These are phyloP conservation scores for Yamadazyma blattariae DNA, from an alignment of 1,139 yeast genomes.

Conservation along the genomic window DNA sequence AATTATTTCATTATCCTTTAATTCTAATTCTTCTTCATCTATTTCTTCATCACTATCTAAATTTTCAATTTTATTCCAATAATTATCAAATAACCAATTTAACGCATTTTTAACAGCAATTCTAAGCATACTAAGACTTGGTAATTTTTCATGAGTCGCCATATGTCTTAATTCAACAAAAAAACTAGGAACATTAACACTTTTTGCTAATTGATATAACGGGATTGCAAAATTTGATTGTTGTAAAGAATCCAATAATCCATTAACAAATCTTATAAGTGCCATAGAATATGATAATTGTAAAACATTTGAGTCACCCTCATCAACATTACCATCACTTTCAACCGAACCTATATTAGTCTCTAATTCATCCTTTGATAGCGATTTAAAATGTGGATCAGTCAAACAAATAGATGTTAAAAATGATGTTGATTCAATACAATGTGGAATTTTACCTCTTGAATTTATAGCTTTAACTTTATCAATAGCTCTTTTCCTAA, in stretches of 20 bases:
- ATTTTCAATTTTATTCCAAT: constrained; percentile 57
- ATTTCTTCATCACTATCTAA: constrained; percentile 23
- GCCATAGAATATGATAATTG: constrained; percentile 72
- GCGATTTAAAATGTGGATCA: constrained; percentile 32
- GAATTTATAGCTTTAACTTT: constrained; percentile 45
- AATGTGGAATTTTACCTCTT: constrained; percentile 46
- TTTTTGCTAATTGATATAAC: constrained; percentile 67
- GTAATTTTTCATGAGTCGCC: constrained; percentile 87
- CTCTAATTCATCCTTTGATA: constrained; percentile 6
- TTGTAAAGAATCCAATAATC: constrained; percentile 84
- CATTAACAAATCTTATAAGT: constrained; percentile 84
- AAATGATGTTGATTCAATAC: constrained; percentile 55
- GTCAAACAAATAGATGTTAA: constrained; percentile 52
- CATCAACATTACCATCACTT: not conserved
- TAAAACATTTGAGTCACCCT: constrained; percentile 25
- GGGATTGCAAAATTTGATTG: constrained; percentile 79
- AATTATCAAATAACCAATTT: constrained; percentile 70
- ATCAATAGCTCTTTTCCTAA: constrained; percentile 31
- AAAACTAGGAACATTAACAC: constrained; percentile 67
- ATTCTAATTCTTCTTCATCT: constrained; percentile 18
- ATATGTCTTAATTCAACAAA: constrained; percentile 90
- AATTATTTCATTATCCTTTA: constrained; percentile 10
- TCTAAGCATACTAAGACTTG: constrained; percentile 66
- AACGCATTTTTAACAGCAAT: constrained; percentile 58
- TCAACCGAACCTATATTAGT: not conserved